Evolutionary conservation across 371 early-diverging fungal genomes (phyloP).

Genomic region (Mortierella sp.): DNA sequence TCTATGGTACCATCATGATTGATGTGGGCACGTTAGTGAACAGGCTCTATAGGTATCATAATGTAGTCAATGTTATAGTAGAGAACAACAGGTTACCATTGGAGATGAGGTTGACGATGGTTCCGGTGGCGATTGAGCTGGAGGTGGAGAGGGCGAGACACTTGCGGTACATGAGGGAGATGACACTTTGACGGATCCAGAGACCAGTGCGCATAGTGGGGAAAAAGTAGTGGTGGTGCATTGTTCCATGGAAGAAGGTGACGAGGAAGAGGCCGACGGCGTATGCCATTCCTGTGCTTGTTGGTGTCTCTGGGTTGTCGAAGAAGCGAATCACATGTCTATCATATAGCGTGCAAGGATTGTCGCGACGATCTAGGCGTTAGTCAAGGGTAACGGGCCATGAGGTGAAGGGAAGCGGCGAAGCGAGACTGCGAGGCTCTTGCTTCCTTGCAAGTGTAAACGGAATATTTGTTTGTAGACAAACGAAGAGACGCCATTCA

Average conservation of each 20-base stretch:
- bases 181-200: conserved; percentile 51
- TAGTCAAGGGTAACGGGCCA: neutral
- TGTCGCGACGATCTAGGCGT: neutral
- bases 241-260: conserved; percentile 51
- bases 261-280: conserved; percentile 52
- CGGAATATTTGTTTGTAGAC: neutral
- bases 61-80: neutral
- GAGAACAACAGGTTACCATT: conserved; percentile 39
- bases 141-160: conserved; percentile 56
- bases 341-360: neutral
- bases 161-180: conserved; percentile 60
- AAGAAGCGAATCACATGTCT: conserved; percentile 60
- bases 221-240: conserved; percentile 60
- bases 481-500: neutral
- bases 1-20: conserved; percentile 22
- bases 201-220: conserved; percentile 57
- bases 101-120: conserved; percentile 59
- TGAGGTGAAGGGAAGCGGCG: neutral
- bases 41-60: neutral
- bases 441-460: neutral
- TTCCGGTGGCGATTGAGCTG: conserved; percentile 55
- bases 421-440: too few relatives aligned
- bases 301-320: conserved; percentile 23
- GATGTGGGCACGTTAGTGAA: neutral
- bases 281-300: conserved; percentile 46